Base-by-base conservation (phyloP, 2,329 filamentous ascomycete species). In the Thielaviopsis populi region DNA sequence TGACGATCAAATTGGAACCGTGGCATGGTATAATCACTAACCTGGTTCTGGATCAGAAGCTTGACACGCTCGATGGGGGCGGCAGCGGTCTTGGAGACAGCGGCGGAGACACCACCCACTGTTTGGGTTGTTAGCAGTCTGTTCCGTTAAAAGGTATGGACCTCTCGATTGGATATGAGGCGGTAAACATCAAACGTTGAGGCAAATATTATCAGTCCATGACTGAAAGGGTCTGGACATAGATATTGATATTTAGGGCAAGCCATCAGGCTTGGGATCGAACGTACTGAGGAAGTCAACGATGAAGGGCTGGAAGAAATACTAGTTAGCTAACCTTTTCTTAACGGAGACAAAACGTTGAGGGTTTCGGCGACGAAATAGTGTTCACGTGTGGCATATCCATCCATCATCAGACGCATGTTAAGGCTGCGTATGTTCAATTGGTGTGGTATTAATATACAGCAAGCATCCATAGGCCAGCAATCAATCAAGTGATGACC, bases 31-130 rank as follows among this genome's bases (percentile, higher is more conserved):
- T n/a, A 43, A 59, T 43, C 24, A 83, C 90, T 71, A 85, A 96
- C 91, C 88, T 99, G 94, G 84, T 99, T 99, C 86, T 99, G 94
- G 83, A 99, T 95, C 76, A 99, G 89, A 77, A 99, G 94, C 91
- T 99, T 99, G 82, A 99, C 88, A 91, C 94, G 94, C 91, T 99
- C 94, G 74, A 99, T 99, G 81, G 94, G 94, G 81, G 94, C 94
- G 77, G 94, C 94, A 76, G 94, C 94, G 72, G 94, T 99, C 91
- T 99, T 99, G 78, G 94, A 99, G 87, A 99, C 91, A 80, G 94
- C 94, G 80, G 94, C 94, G 76, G 94, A 96, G 73, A 99, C 88
- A 96, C 94, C 94, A 88, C 94, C 94, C 94, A 99, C 91, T 95
- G 73, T 75, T 72, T 74, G 58, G 59, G 17, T 17, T 46, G 68